A percentile compares a stretch with the other conserved stretches of the same genome.
Evolutionary conservation across 106 monocot species (phyloP).

Genomic region (Alisma plantagoaquatica): DNA sequence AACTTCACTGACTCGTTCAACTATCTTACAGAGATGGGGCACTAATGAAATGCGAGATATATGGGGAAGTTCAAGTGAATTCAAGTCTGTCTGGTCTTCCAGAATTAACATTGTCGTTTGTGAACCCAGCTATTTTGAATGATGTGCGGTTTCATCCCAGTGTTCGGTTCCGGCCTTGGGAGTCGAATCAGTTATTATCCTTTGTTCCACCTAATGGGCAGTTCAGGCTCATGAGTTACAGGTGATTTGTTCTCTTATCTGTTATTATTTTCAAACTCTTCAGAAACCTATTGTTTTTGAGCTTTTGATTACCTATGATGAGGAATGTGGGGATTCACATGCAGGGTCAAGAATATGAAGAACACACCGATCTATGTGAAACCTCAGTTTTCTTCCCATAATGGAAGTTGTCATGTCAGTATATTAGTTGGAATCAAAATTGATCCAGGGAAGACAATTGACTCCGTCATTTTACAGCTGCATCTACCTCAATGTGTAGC

Average conservation of each 20-base stretch:
- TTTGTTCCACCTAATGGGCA: slow-evolving; percentile 84
- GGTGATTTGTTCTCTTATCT: no score
- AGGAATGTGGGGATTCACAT: no score
- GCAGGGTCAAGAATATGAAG: slow-evolving; percentile 83
- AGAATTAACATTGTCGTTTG: slow-evolving; percentile 67
- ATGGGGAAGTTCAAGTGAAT: slow-evolving; percentile 74
- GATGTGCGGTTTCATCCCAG: slow-evolving; percentile 84
- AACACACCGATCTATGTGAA: slow-evolving; percentile 81
- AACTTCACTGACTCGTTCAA: no score
- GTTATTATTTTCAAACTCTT: no score
- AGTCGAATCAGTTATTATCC: slow-evolving; percentile 46
- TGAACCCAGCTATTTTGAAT: slow-evolving; percentile 52
- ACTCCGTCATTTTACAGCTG: slow-evolving; percentile 54
- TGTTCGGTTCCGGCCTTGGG: slow-evolving; percentile 83
- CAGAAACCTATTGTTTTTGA: no score
- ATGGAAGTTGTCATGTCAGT: slow-evolving; percentile 60
- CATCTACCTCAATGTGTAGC: slow-evolving; percentile 56
- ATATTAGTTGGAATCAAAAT: slow-evolving; percentile 69
- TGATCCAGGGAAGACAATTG: slow-evolving; percentile 83
- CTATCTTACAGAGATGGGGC: slow-evolving; percentile 43
- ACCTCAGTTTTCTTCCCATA: slow-evolving; percentile 62
- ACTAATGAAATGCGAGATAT: slow-evolving; percentile 66
- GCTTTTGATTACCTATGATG: no score
- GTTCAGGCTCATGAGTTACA: slow-evolving; percentile 75
- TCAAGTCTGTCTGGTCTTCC: slow-evolving; percentile 65